Evolutionary conservation across 2,329 filamentous ascomycete species (phyloP), one percentile per base, ranked within the genome.

Genomic region (Cladosporium phlei): DNA sequence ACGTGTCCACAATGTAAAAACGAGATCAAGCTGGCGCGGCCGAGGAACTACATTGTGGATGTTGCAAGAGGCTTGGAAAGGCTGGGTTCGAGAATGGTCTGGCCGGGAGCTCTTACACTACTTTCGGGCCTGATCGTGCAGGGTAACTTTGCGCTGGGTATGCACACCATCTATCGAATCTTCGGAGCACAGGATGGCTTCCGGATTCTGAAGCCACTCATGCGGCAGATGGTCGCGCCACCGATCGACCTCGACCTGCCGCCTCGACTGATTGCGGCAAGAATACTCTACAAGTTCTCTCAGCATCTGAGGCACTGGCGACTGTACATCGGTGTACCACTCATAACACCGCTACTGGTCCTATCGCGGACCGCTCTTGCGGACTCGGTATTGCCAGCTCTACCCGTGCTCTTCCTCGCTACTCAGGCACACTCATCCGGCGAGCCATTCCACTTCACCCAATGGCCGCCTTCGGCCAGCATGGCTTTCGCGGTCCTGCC

Each of bases 1-100:
- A 72, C 79, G 45, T 98, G 93, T 63, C 91, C 91, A 2, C 86
- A 95, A 52, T 98, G 93, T 76, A 93, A 95, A 65, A 78, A 82
- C 2, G 77, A 81, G 55, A 95, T 97, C 58, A 72, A 78, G 43
- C 74, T 97, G 21, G 78, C 84, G 40, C 82, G 90, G 38, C 86
- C 86, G 11, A 79, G 77, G 59, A 89, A 90, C 60, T 71, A 79
- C 17, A 67, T 93, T 17, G 80, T 97, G 21, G 78, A 84, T 44
- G 59, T 83, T 0, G 77, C 83, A 51, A 79, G 85, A 40, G 64
- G 70, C 12, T 53, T 86, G 8, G 76, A 84, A 57, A 69, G 72
- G 28, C 61, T 69, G 65, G 82, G 73, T 62, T 79, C 68, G 53
- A 75, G 64, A 25, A 72, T 88, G 9, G 73, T 85, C 17, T 64